These are phyloP conservation scores for Mycena galericulata DNA, from an alignment of 768 basidiomycete genomes.

Conservation along the genomic window DNA sequence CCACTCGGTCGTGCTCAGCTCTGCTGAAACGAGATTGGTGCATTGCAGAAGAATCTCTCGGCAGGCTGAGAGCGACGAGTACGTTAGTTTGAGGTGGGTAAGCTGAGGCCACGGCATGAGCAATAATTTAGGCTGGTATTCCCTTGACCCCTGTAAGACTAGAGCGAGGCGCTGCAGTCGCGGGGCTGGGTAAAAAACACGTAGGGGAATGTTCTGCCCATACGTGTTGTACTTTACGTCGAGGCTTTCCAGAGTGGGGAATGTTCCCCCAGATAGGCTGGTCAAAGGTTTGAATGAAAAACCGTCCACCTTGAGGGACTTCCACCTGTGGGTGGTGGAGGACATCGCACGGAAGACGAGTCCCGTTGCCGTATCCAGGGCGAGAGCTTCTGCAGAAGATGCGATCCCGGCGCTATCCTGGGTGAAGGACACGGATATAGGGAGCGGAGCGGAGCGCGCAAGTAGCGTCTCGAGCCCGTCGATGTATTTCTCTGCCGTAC, in stretches of 20 bases:
- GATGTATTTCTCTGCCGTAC: not conserved
- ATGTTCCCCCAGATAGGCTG: not conserved
- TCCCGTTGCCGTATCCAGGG: not conserved
- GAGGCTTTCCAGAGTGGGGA: constrained; percentile 10
- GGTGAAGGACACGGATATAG: constrained; percentile 6
- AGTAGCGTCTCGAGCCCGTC: not conserved
- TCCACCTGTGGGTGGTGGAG: not conserved
- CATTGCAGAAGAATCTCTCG: constrained; percentile 12
- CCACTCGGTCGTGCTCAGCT: not conserved
- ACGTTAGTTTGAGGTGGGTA: not conserved
- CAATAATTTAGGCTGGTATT: too few relatives aligned
- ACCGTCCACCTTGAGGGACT: not conserved
- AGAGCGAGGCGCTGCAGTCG: not conserved
- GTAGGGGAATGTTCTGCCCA: not conserved
- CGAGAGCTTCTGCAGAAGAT: too few relatives aligned
- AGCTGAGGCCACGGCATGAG: constrained; percentile 25
- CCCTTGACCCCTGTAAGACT: not conserved
- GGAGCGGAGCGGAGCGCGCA: constrained; percentile 6
- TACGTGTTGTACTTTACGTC: not conserved
- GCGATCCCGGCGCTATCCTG: too few relatives aligned
- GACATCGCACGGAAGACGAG: not conserved
- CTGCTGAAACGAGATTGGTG: not conserved
- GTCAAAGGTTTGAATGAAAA: not conserved
- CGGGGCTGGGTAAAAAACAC: constrained; percentile 5
- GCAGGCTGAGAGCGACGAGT: not conserved